Base-by-base conservation (phyloP, 2,329 filamentous ascomycete species). In the Xylariaceae sp. region DNA sequence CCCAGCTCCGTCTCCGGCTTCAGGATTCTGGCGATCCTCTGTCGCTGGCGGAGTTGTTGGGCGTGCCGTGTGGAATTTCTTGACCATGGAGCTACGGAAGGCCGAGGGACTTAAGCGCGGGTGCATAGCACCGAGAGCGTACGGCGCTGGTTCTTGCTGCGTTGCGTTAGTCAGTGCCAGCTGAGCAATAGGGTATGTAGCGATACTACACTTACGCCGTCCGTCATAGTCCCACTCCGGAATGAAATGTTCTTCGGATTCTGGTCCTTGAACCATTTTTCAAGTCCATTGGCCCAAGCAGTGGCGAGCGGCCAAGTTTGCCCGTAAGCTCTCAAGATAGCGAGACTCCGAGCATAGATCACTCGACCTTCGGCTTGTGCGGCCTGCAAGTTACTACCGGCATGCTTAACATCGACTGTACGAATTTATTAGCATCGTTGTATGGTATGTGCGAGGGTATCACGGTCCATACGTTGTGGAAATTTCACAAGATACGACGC, bases 401-500 rank as follows among this genome's bases (percentile, higher is more conserved):
- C 55, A 39, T 61, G 58, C 18, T 61, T 57, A 17, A 53, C 56
- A 42, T 62, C 62, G 52, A 64, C 62, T 64, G 32, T 31, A 11
- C 15, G 31, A 17, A n/a, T 6, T 33, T 32, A 41, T 61, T 32
- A 62, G 53, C 17, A 1, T 18, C 5, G 42, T 30, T n/a, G 22
- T 44, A n/a, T 11, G 43, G 10, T 18, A 14, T 39, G 3, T 38
- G 18, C 36, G 22, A 38, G 1, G 33, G 14, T 11, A 5, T 30
- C 9, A 31, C 15, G 41, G 15, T 2, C 58, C 75, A 58, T 63
- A 79, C 76, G 65, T 17, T 69, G 65, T 7, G 76, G 75, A 49
- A 78, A 78, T 58, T 75, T 78, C 61, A 71, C 76, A 2, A 78
- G 62, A 46, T 80, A 80, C 3, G 71, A 72, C 6, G 76, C 72